Evolutionary conservation across 768 basidiomycete species (phyloP), one percentile per base, ranked within the genome.

Genomic region (Rhodosporidiobolus sp.): DNA sequence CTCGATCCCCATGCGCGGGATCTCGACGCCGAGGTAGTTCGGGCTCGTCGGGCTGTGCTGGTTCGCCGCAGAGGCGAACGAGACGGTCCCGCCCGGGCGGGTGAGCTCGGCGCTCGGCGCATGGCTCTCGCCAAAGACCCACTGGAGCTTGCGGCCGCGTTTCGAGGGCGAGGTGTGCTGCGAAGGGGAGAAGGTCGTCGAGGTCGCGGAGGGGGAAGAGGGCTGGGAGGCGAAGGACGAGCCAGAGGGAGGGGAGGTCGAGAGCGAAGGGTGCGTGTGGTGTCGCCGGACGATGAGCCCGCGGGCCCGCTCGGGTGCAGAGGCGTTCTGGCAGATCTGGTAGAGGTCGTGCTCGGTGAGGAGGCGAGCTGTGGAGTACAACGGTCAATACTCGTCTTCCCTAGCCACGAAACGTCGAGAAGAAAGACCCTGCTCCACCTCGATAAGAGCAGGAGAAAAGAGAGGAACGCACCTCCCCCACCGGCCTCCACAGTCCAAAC

Each of bases 1-100:
- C 53, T 79, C 78, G 65, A 77, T 72, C 6, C 66, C 64, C 26
- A 78, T 78, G 12, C 64, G 63, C 30, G 79, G 74, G 43, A 78
- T 67, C 66, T 65, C 79, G 73, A 75, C 79, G 73, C 72, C 77
- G 74, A 69, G 78, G 57, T 81, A 78, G 28, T 80, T 80, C 1
- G 83, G 83, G 8, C 81, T 81, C 7, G 81, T 81, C 12, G 65
- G 65, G 28, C 56, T 59, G 38, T 43, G 38, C 38, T 43, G 38
- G 38, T 43, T 43, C 38, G 38, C 38, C 38, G 38, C 79, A 81
- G 54, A 35, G 32, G 35, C 17, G 56, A 46, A 59, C 8, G 65
- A n/a, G 32, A 66, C 57, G 28, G 80, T 60, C 28, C 70, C 72
- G 12, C 67, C 74, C 0, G 73, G 70, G 1, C 73, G 53, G 22